A percentile compares a stretch with the other conserved stretches of the same genome.
These are phyloP conservation scores for Cynara cardunculus DNA, from an alignment of 129 eudicot genomes.

Conservation along the genomic window DNA sequence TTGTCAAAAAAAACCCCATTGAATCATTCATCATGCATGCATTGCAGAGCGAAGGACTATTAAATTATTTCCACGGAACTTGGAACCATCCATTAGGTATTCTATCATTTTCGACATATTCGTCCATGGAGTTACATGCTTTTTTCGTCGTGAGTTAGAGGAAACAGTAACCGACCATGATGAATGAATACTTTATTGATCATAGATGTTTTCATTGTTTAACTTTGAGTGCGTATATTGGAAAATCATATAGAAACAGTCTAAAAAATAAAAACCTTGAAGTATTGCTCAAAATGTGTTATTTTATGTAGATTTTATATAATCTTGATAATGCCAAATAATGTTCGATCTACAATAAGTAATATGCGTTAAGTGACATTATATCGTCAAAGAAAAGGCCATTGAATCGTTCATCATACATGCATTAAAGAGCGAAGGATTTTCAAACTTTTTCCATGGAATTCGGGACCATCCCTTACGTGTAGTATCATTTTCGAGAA, in stretches of 20 bases:
- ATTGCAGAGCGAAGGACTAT: not conserved
- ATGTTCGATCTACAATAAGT: too few relatives aligned
- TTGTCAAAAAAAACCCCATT: not conserved
- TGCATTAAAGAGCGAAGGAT: not conserved
- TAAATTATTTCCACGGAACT: not conserved
- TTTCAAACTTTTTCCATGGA: not conserved
- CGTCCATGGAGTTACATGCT: not conserved
- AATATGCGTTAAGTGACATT: not conserved
- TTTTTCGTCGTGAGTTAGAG: too few relatives aligned
- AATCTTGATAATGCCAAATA: too few relatives aligned
- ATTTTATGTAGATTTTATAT: too few relatives aligned
- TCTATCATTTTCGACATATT: not conserved
- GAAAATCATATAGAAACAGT: too few relatives aligned
- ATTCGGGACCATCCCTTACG: not conserved
- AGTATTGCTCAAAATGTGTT: too few relatives aligned
- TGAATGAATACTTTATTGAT: too few relatives aligned
- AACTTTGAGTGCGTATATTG: too few relatives aligned
- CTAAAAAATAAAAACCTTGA: too few relatives aligned
- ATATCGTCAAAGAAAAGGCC: not conserved
- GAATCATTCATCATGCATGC: not conserved
- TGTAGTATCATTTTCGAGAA: not conserved
- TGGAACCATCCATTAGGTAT: not conserved
- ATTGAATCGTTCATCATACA: not conserved
- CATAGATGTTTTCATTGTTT: too few relatives aligned
- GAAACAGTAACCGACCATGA: too few relatives aligned